Base-by-base conservation (phyloP, 768 basidiomycete genomes). In the Cyathus striatus region DNA sequence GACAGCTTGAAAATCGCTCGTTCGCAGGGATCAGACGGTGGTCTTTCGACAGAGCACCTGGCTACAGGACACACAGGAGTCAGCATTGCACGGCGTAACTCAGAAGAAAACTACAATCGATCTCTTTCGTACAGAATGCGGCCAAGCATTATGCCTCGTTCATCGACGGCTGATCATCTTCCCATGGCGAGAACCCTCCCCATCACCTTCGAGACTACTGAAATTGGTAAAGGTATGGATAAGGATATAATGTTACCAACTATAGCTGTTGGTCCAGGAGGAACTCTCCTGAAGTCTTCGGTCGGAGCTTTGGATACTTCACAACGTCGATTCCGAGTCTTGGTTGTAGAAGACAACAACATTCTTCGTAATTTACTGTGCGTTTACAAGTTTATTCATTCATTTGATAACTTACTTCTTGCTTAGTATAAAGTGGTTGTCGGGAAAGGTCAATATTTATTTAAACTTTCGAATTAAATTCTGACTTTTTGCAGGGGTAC, bases 341-440 rank as follows among this genome's bases (percentile, higher is more conserved):
- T 96, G 30, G 81, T 95, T 1, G 87, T 95, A 1, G 93, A 96
- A 62, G 94, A 97, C 54, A 96, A 96, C 58, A 75, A 61, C 44
- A 86, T 97, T 43, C 77, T 96, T 45, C 79, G 91, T 40, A 81
- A 78, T 54, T 69, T 96, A 20, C 72, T 96, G 81, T 90, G 63
- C 51, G 88, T 71, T n/a, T 47, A 43, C 13, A 26, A 30, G 12
- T 12, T 18, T 20, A 32, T 43, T 16, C 44, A 39, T 34, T 47
- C 4, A 17, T 17, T 14, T 18, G 10, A 20, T 36, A 9, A 18
- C 10, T n/a, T 43, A 41, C 21, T 30, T 44, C 4, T 22, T 25
- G 9, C 1, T 34, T 16, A 67, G 68, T 63, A 78, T 63, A 52
- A 79, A 68, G 69, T 90, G 88, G 87, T 69, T 88, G 12, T 70